Evolutionary conservation across 768 basidiomycete genomes (phyloP), one percentile per base, ranked within the genome.

Genomic region (Leccinum longicurvipes): DNA sequence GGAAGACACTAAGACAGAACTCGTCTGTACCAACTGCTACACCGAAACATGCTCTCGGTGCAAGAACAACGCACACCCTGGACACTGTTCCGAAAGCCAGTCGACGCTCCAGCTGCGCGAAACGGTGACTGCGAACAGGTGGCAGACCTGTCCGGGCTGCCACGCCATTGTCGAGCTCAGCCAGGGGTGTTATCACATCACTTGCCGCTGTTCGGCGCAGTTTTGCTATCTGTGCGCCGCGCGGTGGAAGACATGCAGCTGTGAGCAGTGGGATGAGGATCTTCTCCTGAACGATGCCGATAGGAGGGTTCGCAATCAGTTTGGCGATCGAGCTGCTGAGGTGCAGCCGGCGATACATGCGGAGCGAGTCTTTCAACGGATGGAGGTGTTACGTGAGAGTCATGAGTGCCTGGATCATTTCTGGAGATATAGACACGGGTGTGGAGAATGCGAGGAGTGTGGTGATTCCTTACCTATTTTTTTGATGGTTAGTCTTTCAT

Each of bases 141-240:
- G 83, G 85, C 82, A 86, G 60, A 85, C 82, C 0, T 87, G 86
- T 62, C 85, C 85, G 0, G 75, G 75, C 5, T 87, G 86, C 61
- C 62, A 74, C 6, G 70, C 75, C 15, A 74, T 87, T 47, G 76
- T 87, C 36, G 86, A 87, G 58, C 74, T 85, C 15, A 63, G 70
- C 17, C 61, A 73, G 6, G 85, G 86, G 0, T 87, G 86, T 57
- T 83, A 79, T 64, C 86, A 87, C 48, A 86, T 87, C 71, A 84
- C 78, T 14, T 87, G 85, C 57, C 74, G 68, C 0, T 75, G 74
- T 54, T 51, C 56, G 9, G 71, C 75, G 0, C 64, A 87, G 59
- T 87, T 87, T 66, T 87, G 86, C 61, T 87, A 89, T 63, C 48
- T 83, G 9, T 89, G 88, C 63, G 81, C 81, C 0, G 77, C 65